Conservation (phyloP, 805 yeast species). For the Citeromyces matritensis region DNA sequence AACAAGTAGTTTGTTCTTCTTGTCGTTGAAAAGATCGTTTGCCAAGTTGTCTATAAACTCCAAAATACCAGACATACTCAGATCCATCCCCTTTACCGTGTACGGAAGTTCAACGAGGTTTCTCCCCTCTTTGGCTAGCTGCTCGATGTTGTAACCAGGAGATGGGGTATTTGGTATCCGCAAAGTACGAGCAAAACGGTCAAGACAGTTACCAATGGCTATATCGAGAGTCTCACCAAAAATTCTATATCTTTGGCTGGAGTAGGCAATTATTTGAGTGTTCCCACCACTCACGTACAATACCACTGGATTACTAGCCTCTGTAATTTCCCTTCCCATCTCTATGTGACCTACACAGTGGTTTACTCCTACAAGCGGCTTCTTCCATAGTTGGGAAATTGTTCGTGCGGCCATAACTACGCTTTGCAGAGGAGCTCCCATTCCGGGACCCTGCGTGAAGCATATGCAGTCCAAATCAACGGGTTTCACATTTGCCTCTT, state of each 20-base stretch:
- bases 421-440: conserved; percentile 96
- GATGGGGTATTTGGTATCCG: conserved; percentile 86
- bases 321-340: conserved; percentile 97
- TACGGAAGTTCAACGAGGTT: conserved; percentile 71
- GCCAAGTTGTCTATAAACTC: conserved; percentile 78
- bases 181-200: conserved; percentile 86
- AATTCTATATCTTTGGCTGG: conserved; percentile 86
- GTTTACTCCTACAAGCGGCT: conserved; percentile 88
- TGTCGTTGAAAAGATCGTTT: conserved; percentile 42
- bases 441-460: conserved; percentile 97
- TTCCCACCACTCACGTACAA: conserved; percentile 96
- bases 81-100: conserved; percentile 97
- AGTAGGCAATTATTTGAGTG: conserved; percentile 95
- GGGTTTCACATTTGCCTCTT: conserved; percentile 36
- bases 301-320: conserved; percentile 96
- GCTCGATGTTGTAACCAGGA: conserved; percentile 96
- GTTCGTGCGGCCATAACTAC: conserved; percentile 91
- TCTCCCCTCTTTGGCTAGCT: conserved; percentile 61
- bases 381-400: conserved; percentile 58
- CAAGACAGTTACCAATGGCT: conserved; percentile 95
- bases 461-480: conserved; percentile 64
- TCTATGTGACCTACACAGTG: conserved; percentile 98
- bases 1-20: conserved; percentile 21
- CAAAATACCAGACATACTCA: conserved; percentile 90
- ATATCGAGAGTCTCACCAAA: conserved; percentile 98